Evolutionary conservation across 23 red algal species (phyloP).

Genomic region (Gracilaria caudata): DNA sequence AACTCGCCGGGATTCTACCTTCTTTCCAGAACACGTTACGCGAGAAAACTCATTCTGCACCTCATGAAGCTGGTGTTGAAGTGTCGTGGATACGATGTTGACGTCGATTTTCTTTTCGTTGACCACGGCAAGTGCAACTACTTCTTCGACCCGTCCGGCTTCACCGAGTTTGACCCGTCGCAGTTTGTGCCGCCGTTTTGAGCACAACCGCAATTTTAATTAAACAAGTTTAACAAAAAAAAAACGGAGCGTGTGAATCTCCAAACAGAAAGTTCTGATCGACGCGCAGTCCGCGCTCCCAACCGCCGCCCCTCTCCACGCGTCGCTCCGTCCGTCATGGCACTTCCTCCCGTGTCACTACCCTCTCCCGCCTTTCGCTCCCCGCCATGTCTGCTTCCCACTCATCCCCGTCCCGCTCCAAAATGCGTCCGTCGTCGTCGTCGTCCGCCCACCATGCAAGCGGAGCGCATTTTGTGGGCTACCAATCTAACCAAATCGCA

Average conservation of each 20-base stretch:
- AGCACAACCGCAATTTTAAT: too few species aligned
- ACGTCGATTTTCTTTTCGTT: not conserved
- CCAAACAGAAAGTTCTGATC: too few species aligned
- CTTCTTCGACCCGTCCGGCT: constrained; percentile 49
- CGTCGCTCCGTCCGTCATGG: too few species aligned
- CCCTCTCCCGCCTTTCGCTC: not conserved
- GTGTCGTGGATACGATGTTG: constrained; percentile 42
- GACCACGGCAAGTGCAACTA: constrained; percentile 41
- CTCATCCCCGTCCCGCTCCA: not conserved
- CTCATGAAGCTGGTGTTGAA: constrained; percentile 22
- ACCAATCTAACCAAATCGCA: constrained; percentile 53
- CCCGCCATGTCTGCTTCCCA: not conserved
- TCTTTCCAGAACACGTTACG: constrained; percentile 7
- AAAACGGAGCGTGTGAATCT: too few species aligned
- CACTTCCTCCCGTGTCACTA: not conserved
- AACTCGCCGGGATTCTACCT: constrained; percentile 43
- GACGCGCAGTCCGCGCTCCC: too few species aligned
- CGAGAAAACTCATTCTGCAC: constrained; percentile 6
- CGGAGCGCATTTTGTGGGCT: constrained; percentile 68
- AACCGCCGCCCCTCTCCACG: too few species aligned
- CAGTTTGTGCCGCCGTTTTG: not conserved
- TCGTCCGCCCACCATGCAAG: not conserved
- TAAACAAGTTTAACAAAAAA: too few species aligned
- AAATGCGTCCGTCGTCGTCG: constrained; percentile 7
- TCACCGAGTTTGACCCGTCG: not conserved